A percentile compares a stretch with the other conserved stretches of the same genome.
These are phyloP conservation scores for Exobasidium rhododendri DNA, from an alignment of 1,284 basidiomycete genomes.

Conservation along the genomic window DNA sequence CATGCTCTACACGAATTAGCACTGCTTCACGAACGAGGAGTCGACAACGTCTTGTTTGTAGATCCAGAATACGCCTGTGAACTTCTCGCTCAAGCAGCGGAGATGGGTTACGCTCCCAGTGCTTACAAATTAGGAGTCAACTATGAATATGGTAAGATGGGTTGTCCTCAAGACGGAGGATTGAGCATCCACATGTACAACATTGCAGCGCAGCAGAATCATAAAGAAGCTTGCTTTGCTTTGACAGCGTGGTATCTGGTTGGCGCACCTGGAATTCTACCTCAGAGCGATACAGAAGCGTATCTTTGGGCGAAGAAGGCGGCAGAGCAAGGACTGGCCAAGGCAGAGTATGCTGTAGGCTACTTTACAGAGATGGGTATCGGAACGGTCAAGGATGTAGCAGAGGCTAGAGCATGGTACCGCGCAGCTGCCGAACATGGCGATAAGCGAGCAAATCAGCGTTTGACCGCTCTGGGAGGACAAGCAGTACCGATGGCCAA, in stretches of 20 bases:
- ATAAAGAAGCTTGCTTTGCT: constrained; percentile 95
- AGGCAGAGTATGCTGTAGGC: constrained; percentile 77
- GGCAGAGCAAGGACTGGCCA: constrained; percentile 52
- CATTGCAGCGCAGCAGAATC: constrained; percentile 82
- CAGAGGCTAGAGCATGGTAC: constrained; percentile 73
- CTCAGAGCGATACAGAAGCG: constrained; percentile 96
- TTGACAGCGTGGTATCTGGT: constrained; percentile 99
- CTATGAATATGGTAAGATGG: constrained; percentile 98
- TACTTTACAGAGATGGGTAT: constrained; percentile 79
- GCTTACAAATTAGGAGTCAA: constrained; percentile 95
- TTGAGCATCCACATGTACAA: constrained; percentile 95
- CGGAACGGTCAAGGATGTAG: constrained; percentile 55
- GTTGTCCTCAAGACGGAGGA: constrained; percentile 94
- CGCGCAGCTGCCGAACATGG: constrained; percentile 86
- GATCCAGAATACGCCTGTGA: constrained; percentile 94
- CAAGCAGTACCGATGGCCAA: constrained; percentile 5
- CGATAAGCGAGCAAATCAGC: constrained; percentile 85
- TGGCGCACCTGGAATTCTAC: constrained; percentile 91
- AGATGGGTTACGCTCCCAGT: constrained; percentile 91
- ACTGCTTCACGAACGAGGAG: constrained; percentile 86
- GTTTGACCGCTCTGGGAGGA: constrained; percentile 60
- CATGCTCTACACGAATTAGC: constrained; percentile 95
- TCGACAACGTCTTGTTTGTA: constrained; percentile 94
- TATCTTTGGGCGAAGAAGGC: constrained; percentile 61
- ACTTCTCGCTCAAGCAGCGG: constrained; percentile 86